Conservation (phyloP, 257 asterid genomes). For the Gentiana macrophylla region DNA sequence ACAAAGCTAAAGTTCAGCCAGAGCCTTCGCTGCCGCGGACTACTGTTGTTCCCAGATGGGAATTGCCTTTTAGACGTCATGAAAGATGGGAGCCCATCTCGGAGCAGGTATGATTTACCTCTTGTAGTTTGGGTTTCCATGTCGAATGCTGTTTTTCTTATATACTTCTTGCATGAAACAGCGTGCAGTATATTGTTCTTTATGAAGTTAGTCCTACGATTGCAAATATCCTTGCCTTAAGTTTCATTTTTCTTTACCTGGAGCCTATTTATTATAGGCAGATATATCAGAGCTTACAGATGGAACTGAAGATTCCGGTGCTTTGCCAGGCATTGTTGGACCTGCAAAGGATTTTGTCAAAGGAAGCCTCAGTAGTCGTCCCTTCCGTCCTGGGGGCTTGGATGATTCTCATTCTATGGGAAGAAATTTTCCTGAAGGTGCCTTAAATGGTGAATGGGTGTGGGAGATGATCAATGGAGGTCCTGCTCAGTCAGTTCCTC, state of each 20-base stretch:
- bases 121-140: neutral
- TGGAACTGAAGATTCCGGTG: constrained; percentile 67
- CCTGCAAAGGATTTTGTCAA: constrained; percentile 86
- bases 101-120: constrained; percentile 50
- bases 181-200: neutral
- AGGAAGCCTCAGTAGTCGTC: constrained; percentile 85
- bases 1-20: constrained; percentile 55
- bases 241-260: constrained; percentile 6
- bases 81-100: constrained; percentile 85
- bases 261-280: constrained; percentile 40
- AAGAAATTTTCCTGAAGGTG: constrained; percentile 66
- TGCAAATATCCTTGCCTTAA: neutral
- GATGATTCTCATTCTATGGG: constrained; percentile 52
- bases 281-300: constrained; percentile 59
- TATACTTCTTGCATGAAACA: neutral
- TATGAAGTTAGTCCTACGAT: neutral
- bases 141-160: neutral
- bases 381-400: constrained; percentile 92
- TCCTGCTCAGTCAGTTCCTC: constrained; percentile 57
- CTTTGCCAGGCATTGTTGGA: constrained; percentile 82
- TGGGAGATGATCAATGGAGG: constrained; percentile 71
- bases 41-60: constrained; percentile 81
- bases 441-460: constrained; percentile 83
- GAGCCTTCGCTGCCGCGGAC: constrained; percentile 80
- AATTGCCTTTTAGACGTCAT: constrained; percentile 70